Percentiles rank a stretch among this genome's conserved stretches.
Evolutionary conservation across 2,329 filamentous ascomycete species (phyloP).

Genomic region (Colletotrichum theobromicola): DNA sequence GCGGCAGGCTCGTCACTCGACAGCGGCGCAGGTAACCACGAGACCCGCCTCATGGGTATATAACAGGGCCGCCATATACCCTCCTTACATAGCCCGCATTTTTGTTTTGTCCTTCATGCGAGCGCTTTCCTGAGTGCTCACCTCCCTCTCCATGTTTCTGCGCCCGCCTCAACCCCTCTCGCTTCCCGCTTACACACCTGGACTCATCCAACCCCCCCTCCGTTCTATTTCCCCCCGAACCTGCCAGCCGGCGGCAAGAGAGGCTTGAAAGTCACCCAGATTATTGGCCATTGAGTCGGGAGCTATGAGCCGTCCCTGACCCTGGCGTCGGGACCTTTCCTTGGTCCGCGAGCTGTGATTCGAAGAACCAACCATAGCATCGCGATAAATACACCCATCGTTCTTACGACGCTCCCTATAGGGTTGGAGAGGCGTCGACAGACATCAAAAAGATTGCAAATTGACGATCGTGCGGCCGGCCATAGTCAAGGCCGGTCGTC

Average conservation of each 20-base stretch:
- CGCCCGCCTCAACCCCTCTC: conserved; percentile 5
- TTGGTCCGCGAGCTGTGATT: neutral
- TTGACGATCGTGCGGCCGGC: neutral
- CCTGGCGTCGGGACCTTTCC: neutral
- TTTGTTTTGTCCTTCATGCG: conserved; percentile 1
- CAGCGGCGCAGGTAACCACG: neutral
- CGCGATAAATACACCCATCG: neutral
- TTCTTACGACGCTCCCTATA: neutral
- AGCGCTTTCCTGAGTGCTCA: neutral
- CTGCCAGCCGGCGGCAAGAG: neutral
- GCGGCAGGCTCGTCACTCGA: neutral
- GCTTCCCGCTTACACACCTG: neutral
- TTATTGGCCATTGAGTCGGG: neutral
- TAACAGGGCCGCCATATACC: conserved; percentile 19
- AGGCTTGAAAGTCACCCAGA: neutral
- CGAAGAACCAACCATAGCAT: neutral
- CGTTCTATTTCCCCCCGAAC: neutral
- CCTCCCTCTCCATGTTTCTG: neutral
- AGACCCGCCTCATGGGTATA: neutral
- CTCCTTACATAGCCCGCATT: neutral
- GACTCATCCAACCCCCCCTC: neutral
- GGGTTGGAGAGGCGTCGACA: neutral
- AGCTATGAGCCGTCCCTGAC: neutral
- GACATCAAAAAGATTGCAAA: neutral
- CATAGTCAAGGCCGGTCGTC: too few relatives aligned